Base-by-base conservation (phyloP, 257 asterid species). In the Perilla frutescens region DNA sequence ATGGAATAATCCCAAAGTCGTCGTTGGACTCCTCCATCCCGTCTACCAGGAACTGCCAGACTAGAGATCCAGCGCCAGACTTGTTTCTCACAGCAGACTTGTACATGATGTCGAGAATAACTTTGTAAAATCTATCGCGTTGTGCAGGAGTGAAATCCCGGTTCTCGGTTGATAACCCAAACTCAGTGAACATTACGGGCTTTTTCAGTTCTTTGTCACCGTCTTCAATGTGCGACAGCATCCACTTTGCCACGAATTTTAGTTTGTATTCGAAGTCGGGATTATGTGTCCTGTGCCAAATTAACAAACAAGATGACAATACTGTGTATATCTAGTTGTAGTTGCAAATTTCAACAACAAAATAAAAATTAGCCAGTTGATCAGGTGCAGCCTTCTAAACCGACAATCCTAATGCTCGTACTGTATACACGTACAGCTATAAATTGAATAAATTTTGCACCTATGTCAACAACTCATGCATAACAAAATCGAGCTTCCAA, bases 151-250 rank as follows among this genome's bases (percentile, higher is more conserved):
- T 87, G 71, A 92, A 95, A 63, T 87, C 91, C 66, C 80, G 83
- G 87, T 87, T 93, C 84, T 84, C 87, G 0, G 81, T 83, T 0
- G 99, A 95, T 62, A 95, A 63, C 53, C 99, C 99, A 32, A 95
- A 95, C 76, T 92, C 98, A 1, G 98, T 92, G 85, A 95, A 90
- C 81, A 90, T 75, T 26, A 95, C 81, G 0, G 99, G 99, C 75
- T 92, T 95, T 60, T 85, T 92, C 66, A 95, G 96, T 76, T 90
- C 97, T 69, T 80, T 88, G 79, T 95, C 98, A 3, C 99, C 97
- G 49, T 95, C 99, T 80, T 95, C 99, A n/a, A 95, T 89, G 91
- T 95, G 99, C 10, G 99, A 95, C 6, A 87, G 69, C 92, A 90
- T 87, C 99, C 99, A 95, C 78, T 85, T 95, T 49, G 88, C 53